Evolutionary conservation across 2,329 filamentous ascomycete species (phyloP).

Genomic region (Torrubiella hemipterigena): DNA sequence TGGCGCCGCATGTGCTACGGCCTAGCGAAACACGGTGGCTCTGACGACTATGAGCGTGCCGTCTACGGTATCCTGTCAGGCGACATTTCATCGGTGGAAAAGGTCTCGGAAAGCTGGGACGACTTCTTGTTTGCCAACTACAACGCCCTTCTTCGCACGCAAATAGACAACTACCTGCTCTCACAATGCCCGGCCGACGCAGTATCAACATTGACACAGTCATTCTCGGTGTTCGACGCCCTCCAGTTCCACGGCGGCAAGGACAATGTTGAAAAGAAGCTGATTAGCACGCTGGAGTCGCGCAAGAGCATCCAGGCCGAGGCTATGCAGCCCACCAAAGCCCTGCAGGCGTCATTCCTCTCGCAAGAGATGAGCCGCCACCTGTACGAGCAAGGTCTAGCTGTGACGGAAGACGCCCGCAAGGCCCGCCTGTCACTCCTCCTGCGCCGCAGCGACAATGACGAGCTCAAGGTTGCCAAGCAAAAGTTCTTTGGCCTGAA

Average conservation of each 20-base stretch:
- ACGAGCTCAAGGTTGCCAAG: conserved; percentile 22
- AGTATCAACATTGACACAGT: conserved; percentile 40
- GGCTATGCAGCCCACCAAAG: conserved; percentile 55
- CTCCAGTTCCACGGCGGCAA: conserved; percentile 49
- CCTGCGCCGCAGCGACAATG: conserved; percentile 11
- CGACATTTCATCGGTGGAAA: conserved; percentile 65
- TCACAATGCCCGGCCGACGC: conserved; percentile 40
- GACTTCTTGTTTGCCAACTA: conserved; percentile 81
- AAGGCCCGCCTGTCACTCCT: conserved; percentile 13
- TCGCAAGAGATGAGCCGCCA: conserved; percentile 47
- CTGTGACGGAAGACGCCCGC: conserved; percentile 15
- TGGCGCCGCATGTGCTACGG: conserved; percentile 72
- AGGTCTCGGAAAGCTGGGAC: conserved; percentile 69
- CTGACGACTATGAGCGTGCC: conserved; percentile 71
- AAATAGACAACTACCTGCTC: conserved; percentile 63
- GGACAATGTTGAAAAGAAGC: conserved; percentile 37
- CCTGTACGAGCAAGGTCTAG: conserved; percentile 45
- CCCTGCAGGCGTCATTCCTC: conserved; percentile 65
- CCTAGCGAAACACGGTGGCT: conserved; percentile 54
- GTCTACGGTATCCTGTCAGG: conserved; percentile 87
- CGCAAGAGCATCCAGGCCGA: conserved; percentile 44
- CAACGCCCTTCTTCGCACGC: conserved; percentile 69
- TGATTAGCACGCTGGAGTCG: conserved; percentile 49
- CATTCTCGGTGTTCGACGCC: conserved; percentile 53
- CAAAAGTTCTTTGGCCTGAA: conserved; percentile 40